Conservation (phyloP, 371 early-diverging fungal genomes). For the Mortierella sp. region DNA sequence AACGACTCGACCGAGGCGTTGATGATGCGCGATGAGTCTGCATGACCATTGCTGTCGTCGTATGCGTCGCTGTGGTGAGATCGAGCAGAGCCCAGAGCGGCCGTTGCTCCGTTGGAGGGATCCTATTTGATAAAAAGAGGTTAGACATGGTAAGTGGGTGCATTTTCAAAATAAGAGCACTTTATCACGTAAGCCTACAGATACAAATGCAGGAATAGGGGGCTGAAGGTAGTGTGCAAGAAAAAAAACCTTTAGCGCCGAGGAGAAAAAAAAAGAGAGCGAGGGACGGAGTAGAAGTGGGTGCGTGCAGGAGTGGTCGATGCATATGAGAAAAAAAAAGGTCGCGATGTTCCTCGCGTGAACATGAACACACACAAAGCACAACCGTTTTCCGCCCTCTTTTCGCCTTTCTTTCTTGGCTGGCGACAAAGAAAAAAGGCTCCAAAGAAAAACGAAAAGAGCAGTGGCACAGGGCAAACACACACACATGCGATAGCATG, state of each 20-base stretch:
- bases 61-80: slow-evolving; percentile 17
- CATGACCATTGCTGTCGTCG: slow-evolving; percentile 5
- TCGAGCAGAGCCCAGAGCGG: not conserved
- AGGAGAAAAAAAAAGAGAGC: not conserved
- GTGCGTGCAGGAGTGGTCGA: not conserved
- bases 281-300: slow-evolving; percentile 1
- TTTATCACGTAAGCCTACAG: slow-evolving; percentile 22
- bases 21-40: slow-evolving; percentile 40
- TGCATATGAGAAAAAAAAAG: not conserved
- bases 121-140: slow-evolving; percentile 18
- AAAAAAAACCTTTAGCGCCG: not conserved
- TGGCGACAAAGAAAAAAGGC: not conserved
- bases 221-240: not conserved
- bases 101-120: slow-evolving; percentile 20
- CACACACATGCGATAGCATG: not conserved
- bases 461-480: not conserved
- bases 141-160: not conserved
- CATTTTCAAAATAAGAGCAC: slow-evolving; percentile 6
- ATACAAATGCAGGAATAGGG: not conserved
- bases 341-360: not conserved
- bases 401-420: not conserved
- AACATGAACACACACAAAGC: not conserved
- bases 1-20: slow-evolving; percentile 71
- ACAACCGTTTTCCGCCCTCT: not conserved
- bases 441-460: not conserved